Evolutionary conservation across 169 alveolate species (phyloP), one percentile per base, ranked within the genome.

Genomic region (Perkinsus chesapeaki): DNA sequence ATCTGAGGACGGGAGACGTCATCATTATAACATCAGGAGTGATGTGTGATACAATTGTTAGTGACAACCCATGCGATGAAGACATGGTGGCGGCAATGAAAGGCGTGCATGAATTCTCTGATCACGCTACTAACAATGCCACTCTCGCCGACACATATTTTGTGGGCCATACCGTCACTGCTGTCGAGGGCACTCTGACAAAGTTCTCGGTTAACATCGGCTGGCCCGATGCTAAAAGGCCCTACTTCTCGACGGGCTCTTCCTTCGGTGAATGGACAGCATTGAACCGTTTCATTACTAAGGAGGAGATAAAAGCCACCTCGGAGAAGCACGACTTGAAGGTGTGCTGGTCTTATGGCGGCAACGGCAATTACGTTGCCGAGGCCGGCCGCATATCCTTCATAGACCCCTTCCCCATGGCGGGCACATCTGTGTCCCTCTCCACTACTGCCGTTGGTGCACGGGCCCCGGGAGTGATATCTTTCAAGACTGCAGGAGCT

Each of bases 351-450:
- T 48, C 47, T 36, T 91, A 91, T 48, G 93, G 93, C n/a, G 36
- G 72, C 93, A 91, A 91, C 93, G 93, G 93, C 39, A 91, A 91
- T 31, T 91, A 91, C 93, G 93, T 91, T 12, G 60, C 93, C 73
- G 93, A 91, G 39, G 93, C 60, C 73, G 93, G 93, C 39, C 47
- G 36, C 9, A 23, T 91, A 39, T 39, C 93, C 31, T 39, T 91
- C 3, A 39, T 39, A 7, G 93, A 47, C 19, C 60, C 93, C n/a
- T 36, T 27, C 73, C 93, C 93, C 39, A 91, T 91, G 93, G 34
- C 82, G 20, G 93, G 38, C 31, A 60, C 93, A 19, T 47, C 93
- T 5, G 93, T 91, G 93, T 48, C 47, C 39, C 47, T 91, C 82
- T 39, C 93, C 73, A 91, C 93, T 36, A 91, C n/a, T 39, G 73